Percentiles rank a stretch among this genome's conserved stretches.
phyloP scores from a whole-genome alignment of 805 yeast genomes.

The Hanseniaspora vineae region DNA sequence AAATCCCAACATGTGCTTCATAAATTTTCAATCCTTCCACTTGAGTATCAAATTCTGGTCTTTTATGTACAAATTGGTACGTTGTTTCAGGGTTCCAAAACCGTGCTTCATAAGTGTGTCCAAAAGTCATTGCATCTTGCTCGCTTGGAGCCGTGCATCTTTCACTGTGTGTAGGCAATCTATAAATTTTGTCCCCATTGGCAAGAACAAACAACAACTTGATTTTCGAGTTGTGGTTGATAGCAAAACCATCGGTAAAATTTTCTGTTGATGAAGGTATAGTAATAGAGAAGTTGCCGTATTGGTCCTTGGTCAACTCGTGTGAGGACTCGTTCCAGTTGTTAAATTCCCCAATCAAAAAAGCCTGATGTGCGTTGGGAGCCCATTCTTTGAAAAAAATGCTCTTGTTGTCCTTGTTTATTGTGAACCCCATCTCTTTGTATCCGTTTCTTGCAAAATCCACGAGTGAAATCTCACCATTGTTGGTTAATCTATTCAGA shows the following conservation, averaged over 20 bases:
- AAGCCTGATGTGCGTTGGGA: slow-evolving; percentile 69
- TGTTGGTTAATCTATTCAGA: slow-evolving; percentile 33
- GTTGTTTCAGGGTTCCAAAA: slow-evolving; percentile 72
- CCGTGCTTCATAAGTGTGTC: slow-evolving; percentile 61
- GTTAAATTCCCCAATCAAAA: slow-evolving; percentile 88
- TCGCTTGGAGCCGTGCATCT: slow-evolving; percentile 69
- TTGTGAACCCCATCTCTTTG: slow-evolving; percentile 64
- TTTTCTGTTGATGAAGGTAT: slow-evolving; percentile 35
- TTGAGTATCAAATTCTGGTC: slow-evolving; percentile 40
- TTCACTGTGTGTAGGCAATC: slow-evolving; percentile 82
- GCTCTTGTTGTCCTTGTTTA: slow-evolving; percentile 32
- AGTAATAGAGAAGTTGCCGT: slow-evolving; percentile 54
- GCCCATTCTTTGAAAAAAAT: slow-evolving; percentile 74
- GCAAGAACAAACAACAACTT: slow-evolving; percentile 55
- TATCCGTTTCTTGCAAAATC: slow-evolving; percentile 64
- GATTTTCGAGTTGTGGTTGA: slow-evolving; percentile 71
- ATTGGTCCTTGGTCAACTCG: slow-evolving; percentile 45
- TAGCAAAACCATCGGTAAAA: slow-evolving; percentile 36
- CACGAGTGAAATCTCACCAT: slow-evolving; percentile 33
- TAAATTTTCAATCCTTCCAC: slow-evolving; percentile 56
- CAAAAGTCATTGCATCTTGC: slow-evolving; percentile 29
- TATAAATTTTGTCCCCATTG: slow-evolving; percentile 57
- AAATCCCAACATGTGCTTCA: slow-evolving; percentile 93
- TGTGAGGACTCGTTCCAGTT: slow-evolving; percentile 55
- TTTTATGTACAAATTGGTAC: slow-evolving; percentile 39